Evolutionary conservation across 306 rosid genomes (phyloP), one percentile per base, ranked within the genome.

Genomic region (Acacia confusa): DNA sequence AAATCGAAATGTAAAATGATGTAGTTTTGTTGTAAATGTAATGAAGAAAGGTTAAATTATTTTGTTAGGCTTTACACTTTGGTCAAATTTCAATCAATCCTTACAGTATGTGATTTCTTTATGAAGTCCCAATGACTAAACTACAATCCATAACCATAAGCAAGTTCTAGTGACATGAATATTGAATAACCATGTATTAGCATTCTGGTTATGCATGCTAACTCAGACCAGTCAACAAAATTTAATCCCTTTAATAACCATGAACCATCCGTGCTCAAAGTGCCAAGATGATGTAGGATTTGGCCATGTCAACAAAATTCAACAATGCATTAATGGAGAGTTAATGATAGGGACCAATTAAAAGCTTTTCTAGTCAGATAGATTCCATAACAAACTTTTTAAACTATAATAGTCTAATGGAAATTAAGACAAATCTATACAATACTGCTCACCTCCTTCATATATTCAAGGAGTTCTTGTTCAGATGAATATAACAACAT

Each of bases 401-500:
- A 48, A 16, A 48, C 55, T 48, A 4, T 4, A 48, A 16, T 48
- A 4, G 20, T 48, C 55, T 16, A 48, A 48, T 48, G 55, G n/a
- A 48, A 48, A 48, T 16, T 48, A 48, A 3, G 55, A 36, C 55
- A 48, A 48, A 15, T 5, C 55, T 6, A 72, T 69, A 24, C 66
- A 76, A 78, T 17, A 48, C 41, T 70, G 74, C 45, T 84, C 88
- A 93, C 99, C 97, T 92, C 94, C 22, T 86, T 75, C 55, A 89
- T 85, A 77, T 92, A 95, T 74, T 85, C 88, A 83, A 83, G 65
- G 52, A 93, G 98, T 74, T 95, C 96, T 61, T 89, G 80, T 81
- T 92, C 95, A 58, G 93, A 87, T 74, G 94, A 76, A 87, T 65
- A 95, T 71, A 95, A 73, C 88, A 95, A 83, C 79, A 90, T 92